A percentile compares a stretch with the other conserved stretches of the same genome.
These are phyloP conservation scores for Coccinonectria pachysandricola DNA, from an alignment of 2,329 filamentous ascomycete species.

Conservation along the genomic window DNA sequence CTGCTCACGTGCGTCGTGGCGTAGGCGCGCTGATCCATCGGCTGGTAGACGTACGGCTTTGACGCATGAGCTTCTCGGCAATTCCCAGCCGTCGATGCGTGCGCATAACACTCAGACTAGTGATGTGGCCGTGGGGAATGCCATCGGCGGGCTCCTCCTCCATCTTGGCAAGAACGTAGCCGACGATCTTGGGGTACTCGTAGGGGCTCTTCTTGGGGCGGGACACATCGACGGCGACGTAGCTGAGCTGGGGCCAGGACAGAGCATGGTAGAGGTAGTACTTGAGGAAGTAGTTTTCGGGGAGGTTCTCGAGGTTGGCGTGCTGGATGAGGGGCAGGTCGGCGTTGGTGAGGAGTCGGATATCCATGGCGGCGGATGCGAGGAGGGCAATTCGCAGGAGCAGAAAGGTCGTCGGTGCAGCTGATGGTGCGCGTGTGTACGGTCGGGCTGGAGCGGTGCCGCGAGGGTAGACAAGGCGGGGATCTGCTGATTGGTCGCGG, in stretches of 20 bases:
- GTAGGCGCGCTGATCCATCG: too few relatives aligned
- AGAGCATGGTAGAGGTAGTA: constrained; percentile 99
- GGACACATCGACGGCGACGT: constrained; percentile 87
- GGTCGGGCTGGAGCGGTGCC: too few relatives aligned
- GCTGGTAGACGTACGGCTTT: constrained; percentile 66
- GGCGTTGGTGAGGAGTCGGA: constrained; percentile 71
- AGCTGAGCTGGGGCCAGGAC: constrained; percentile 95
- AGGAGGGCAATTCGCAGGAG: too few relatives aligned
- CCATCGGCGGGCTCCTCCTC: constrained; percentile 93
- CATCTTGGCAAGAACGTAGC: constrained; percentile 99
- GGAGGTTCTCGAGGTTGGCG: constrained; percentile 96
- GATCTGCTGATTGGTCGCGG: too few relatives aligned
- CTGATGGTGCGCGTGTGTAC: not conserved
- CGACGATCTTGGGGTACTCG: constrained; percentile 94
- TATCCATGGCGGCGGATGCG: constrained; percentile 79
- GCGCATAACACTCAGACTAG: constrained; percentile 87
- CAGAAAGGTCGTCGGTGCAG: not conserved
- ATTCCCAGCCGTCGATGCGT: constrained; percentile 86
- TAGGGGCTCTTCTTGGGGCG: constrained; percentile 67
- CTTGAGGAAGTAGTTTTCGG: constrained; percentile 99
- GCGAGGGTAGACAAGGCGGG: too few relatives aligned
- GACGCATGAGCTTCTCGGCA: constrained; percentile 94
- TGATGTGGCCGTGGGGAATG: constrained; percentile 91
- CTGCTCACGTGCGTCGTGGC: too few relatives aligned
- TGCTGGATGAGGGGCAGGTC: constrained; percentile 92